Percentiles rank a stretch among this genome's conserved stretches.
Evolutionary conservation across 345 rosid species (phyloP).

Genomic region (Cardiospermum halicacabum): DNA sequence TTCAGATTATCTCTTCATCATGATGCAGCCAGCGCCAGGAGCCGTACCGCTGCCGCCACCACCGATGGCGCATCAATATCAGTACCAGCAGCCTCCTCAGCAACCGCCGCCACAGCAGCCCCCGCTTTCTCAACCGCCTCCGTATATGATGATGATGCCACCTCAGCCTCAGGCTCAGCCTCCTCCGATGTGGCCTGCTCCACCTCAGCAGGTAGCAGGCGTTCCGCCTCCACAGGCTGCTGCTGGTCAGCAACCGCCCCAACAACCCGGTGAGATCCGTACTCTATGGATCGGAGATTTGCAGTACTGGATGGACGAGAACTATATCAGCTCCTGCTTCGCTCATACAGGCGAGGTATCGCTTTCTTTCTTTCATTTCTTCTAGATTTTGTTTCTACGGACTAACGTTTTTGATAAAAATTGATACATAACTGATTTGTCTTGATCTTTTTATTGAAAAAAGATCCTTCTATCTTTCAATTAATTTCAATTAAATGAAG

Average conservation of each 20-base stretch:
- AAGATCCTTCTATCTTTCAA: too few species aligned
- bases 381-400: neutral
- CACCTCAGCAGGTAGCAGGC: slow-evolving; percentile 14
- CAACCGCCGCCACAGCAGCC: slow-evolving; percentile 42
- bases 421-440: too few species aligned
- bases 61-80: slow-evolving; percentile 38
- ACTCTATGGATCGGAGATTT: slow-evolving; percentile 97
- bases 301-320: slow-evolving; percentile 96
- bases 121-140: slow-evolving; percentile 23
- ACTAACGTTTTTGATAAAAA: too few species aligned
- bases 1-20: slow-evolving; percentile 15
- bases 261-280: slow-evolving; percentile 72
- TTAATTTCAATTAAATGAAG: too few species aligned
- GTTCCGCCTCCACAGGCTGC: slow-evolving; percentile 18
- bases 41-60: slow-evolving; percentile 37
- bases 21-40: slow-evolving; percentile 69
- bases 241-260: slow-evolving; percentile 17
- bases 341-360: slow-evolving; percentile 64
- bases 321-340: slow-evolving; percentile 49
- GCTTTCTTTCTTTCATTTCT: neutral
- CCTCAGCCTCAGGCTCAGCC: slow-evolving; percentile 33
- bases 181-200: slow-evolving; percentile 56
- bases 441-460: too few species aligned
- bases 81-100: slow-evolving; percentile 39
- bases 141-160: slow-evolving; percentile 51